Evolutionary conservation across 2,329 filamentous ascomycete genomes (phyloP).

Genomic region (Zasmidium angulare): DNA sequence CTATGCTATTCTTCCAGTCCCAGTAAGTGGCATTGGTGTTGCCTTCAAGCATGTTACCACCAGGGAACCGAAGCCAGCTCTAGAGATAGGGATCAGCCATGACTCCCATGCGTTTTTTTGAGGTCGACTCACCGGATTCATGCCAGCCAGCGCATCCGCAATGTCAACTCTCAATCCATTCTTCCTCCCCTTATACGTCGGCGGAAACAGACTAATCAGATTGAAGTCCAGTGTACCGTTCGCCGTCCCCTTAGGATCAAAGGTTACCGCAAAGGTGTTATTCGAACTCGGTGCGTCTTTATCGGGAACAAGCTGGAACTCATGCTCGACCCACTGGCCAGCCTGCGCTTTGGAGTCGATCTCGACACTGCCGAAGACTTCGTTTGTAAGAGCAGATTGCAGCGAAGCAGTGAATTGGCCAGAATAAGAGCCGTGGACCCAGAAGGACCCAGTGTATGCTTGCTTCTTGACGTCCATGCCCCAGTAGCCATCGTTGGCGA

Average conservation of each 20-base stretch:
- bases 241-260: conserved; percentile 39
- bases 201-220: conserved; percentile 54
- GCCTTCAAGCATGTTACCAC: conserved; percentile 57
- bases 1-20: conserved; percentile 55
- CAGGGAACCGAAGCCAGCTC: conserved; percentile 61
- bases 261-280: conserved; percentile 53
- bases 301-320: conserved; percentile 30
- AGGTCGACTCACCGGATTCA: conserved; percentile 25
- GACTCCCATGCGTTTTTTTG: not conserved
- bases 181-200: conserved; percentile 53
- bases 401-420: conserved; percentile 31
- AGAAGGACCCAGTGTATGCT: conserved; percentile 38
- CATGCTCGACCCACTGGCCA: conserved; percentile 35
- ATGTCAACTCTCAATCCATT: conserved; percentile 54
- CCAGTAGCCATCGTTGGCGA: conserved; percentile 46
- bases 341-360: conserved; percentile 29
- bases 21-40: conserved; percentile 37
- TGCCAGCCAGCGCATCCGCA: conserved; percentile 39
- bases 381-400: not conserved
- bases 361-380: conserved; percentile 6
- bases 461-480: conserved; percentile 31
- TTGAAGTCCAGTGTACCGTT: conserved; percentile 50
- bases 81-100: too few relatives aligned
- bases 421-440: conserved; percentile 32
- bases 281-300: conserved; percentile 46